Evolutionary conservation across 202 grass and related monocot species (phyloP), one percentile per base, ranked within the genome.

Genomic region (Digitaria exilis): DNA sequence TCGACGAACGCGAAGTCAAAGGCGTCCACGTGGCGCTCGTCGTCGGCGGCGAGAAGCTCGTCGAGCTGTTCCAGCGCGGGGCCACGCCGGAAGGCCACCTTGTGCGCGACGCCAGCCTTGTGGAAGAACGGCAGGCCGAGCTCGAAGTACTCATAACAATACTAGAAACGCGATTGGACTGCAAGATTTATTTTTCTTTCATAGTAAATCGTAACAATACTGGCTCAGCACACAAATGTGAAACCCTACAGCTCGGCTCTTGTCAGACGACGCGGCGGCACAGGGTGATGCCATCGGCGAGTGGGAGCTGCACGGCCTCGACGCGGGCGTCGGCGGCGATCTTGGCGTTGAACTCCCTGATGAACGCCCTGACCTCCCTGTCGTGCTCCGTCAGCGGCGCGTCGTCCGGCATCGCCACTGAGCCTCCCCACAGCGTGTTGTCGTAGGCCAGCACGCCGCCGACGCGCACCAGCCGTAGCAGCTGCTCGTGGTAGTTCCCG

Each of bases 271-370:
- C 6, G 29, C 90, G 92, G 51, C 92, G 90, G 78, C 92, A 95
- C 7, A 92, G 62, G 0, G 87, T 95, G 70, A 95, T 78, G 56
- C 92, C 92, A 6, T 95, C 92, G 11, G 87, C 87, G 72, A 92
- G 18, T 7, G 90, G 88, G 28, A 95, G 82, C 66, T 81, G 90
- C 51, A 88, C 88, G 80, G 70, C 75, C 71, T 95, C 92, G 7
- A 95, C 82, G 15, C 92, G 75, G 21, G 1, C 2, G 67, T 94
- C 92, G 46, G 69, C 50, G 59, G 84, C 78, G 69, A 94, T 75
- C 71, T 31, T 80, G 26, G 82, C 73, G 75, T 92, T 95, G 79
- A 95, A 90, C 67, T 4, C 82, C 75, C 61, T 67, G 5, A 76
- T 3, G 15, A 6, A 0, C 21, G 58, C 44, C 2, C 87, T 7